Evolutionary conservation across 768 basidiomycete genomes (phyloP).

Genomic region (Xerocomellus intermedius): DNA sequence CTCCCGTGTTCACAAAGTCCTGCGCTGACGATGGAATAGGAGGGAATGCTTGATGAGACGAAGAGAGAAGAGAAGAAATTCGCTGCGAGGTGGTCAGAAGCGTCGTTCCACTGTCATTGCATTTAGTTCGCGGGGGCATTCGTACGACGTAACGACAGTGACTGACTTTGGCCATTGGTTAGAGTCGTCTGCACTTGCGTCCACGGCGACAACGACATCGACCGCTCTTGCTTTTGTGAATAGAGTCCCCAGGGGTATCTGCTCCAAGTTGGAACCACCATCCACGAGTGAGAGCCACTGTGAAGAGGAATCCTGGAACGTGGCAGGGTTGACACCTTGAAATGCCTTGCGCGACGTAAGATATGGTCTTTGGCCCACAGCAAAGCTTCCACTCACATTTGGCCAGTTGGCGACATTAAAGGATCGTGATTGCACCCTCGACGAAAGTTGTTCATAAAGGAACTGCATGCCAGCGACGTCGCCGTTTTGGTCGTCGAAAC

Average conservation of each 20-base stretch:
- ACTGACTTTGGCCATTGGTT: constrained; percentile 68
- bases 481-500: constrained; percentile 9
- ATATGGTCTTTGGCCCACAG: neutral
- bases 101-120: constrained; percentile 48
- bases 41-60: constrained; percentile 61
- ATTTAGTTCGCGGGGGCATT: neutral
- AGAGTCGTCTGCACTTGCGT: constrained; percentile 58
- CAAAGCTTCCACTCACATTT: constrained; percentile 34
- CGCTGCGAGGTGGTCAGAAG: constrained; percentile 45
- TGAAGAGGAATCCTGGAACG: constrained; percentile 53
- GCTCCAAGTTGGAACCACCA: constrained; percentile 67
- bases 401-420: constrained; percentile 72
- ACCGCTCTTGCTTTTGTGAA: constrained; percentile 66
- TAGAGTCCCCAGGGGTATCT: constrained; percentile 68
- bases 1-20: constrained; percentile 56
- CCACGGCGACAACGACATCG: constrained; percentile 76
- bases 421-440: constrained; percentile 46
- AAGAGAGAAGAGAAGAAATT: constrained; percentile 41
- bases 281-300: constrained; percentile 65
- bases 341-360: constrained; percentile 39
- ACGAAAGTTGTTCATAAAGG: constrained; percentile 46
- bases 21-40: constrained; percentile 53
- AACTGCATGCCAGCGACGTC: constrained; percentile 39
- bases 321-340: constrained; percentile 45
- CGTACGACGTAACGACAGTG: neutral